phyloP scores from a whole-genome alignment of 805 yeast species.

The Ascoidea rubescens region DNA sequence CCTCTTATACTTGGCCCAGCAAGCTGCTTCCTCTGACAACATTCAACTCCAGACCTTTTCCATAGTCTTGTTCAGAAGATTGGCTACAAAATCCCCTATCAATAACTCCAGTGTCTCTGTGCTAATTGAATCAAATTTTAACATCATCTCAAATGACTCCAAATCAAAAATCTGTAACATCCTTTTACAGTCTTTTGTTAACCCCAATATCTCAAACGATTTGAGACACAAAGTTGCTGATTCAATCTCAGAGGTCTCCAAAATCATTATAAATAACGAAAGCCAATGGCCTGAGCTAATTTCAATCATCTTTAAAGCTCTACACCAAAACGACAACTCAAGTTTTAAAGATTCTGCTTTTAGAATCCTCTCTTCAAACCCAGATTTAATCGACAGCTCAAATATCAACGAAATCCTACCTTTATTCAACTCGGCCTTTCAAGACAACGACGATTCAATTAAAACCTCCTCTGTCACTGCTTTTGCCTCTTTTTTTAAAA shows the following conservation, averaged over 20 bases:
- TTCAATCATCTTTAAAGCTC: conserved; percentile 58
- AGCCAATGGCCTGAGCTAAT: conserved; percentile 64
- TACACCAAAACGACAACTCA: conserved; percentile 31
- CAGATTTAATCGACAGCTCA: conserved; percentile 46
- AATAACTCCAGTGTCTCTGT: conserved; percentile 34
- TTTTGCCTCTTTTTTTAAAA: conserved; percentile 78
- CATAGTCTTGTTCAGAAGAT: conserved; percentile 81
- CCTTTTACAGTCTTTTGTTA: conserved; percentile 59
- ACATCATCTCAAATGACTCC: conserved; percentile 45
- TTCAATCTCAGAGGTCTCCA: conserved; percentile 86
- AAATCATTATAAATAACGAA: conserved; percentile 33
- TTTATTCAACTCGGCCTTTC: conserved; percentile 69
- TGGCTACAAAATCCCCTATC: conserved; percentile 70
- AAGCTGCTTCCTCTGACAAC: conserved; percentile 49
- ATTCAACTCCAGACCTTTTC: conserved; percentile 55
- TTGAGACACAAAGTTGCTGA: conserved; percentile 89
- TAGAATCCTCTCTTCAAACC: conserved; percentile 76
- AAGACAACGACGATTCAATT: conserved; percentile 67
- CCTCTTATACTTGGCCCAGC: conserved; percentile 69
- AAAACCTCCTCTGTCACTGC: conserved; percentile 88
- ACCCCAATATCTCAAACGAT: conserved; percentile 45
- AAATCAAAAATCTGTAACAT: conserved; percentile 47
- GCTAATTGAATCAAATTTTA: conserved; percentile 59
- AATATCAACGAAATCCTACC: conserved; percentile 45
- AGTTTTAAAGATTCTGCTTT: conserved; percentile 81